These are phyloP conservation scores for Eragrostis curvula DNA, from an alignment of 176 grass and related monocot species.

Conservation along the genomic window DNA sequence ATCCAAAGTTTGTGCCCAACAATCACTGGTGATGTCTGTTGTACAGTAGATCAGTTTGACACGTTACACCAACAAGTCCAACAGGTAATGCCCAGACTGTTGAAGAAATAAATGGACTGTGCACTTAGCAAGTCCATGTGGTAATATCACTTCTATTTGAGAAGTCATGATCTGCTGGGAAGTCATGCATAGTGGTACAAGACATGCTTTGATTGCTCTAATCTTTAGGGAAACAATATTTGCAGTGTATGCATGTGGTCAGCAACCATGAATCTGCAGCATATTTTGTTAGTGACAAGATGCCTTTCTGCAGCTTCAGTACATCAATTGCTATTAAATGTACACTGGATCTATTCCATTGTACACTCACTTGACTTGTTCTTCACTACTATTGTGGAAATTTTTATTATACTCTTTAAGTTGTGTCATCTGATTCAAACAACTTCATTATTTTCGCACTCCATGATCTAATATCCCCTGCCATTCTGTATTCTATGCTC, in stretches of 20 bases:
- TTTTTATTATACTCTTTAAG: neutral
- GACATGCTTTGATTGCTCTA: neutral
- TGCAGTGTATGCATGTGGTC: neutral
- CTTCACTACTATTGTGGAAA: slow-evolving; percentile 12
- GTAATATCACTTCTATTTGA: slow-evolving; percentile 18
- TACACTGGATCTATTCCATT: neutral
- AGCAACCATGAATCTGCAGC: slow-evolving; percentile 30
- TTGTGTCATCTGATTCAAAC: neutral
- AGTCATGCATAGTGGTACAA: slow-evolving; percentile 12
- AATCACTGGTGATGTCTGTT: slow-evolving; percentile 86
- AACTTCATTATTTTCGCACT: slow-evolving; percentile 28
- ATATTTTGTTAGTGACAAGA: slow-evolving; percentile 9
- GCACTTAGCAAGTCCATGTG: slow-evolving; percentile 29
- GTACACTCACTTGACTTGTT: neutral
- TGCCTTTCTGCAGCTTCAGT: slow-evolving; percentile 17
- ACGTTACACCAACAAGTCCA: slow-evolving; percentile 83
- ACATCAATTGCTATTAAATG: neutral
- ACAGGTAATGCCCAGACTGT: slow-evolving; percentile 63
- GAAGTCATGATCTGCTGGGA: neutral
- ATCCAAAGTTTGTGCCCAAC: slow-evolving; percentile 99
- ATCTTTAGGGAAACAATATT: slow-evolving; percentile 15
- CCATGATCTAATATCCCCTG: slow-evolving; percentile 36
- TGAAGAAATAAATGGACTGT: slow-evolving; percentile 10
- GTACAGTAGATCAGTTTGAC: slow-evolving; percentile 84
- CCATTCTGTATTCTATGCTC: slow-evolving; percentile 21